A percentile compares a stretch with the other conserved stretches of the same genome.
Conservation (phyloP, 768 basidiomycete genomes). For the Saitozyma podzolica region DNA sequence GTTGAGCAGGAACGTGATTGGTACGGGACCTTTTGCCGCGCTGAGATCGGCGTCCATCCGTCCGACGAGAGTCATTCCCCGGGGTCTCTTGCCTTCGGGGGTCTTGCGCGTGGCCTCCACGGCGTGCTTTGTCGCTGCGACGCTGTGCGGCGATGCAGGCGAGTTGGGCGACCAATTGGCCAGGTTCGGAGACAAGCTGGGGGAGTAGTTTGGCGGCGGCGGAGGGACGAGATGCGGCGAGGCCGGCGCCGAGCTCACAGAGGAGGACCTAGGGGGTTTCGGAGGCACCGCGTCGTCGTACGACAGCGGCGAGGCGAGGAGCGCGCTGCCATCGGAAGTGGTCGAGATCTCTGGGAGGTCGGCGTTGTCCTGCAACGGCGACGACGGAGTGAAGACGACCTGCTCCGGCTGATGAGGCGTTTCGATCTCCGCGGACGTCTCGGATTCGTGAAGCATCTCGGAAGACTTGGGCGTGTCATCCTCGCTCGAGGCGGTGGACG, state of each 20-base stretch:
- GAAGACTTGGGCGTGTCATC: too few relatives aligned
- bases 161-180: constrained; percentile 25
- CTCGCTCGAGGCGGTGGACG: too few relatives aligned
- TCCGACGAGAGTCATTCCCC: constrained; percentile 45
- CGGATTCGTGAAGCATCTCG: background rate
- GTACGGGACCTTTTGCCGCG: constrained; percentile 44
- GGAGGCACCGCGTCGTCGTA: too few relatives aligned
- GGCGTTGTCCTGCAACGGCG: too few relatives aligned
- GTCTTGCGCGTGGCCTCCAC: constrained; percentile 33
- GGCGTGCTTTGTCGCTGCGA: constrained; percentile 37
- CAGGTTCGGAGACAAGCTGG: background rate
- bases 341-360: too few relatives aligned
- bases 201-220: constrained; percentile 1
- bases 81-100: constrained; percentile 21
- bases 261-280: background rate
- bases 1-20: constrained; percentile 40
- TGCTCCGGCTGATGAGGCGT: constrained; percentile 5
- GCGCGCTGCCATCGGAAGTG: too few relatives aligned
- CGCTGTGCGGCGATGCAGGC: constrained; percentile 37
- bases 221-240: constrained; percentile 10
- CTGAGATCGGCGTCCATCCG: constrained; percentile 46
- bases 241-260: too few relatives aligned
- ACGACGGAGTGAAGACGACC: background rate
- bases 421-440: constrained; percentile 1
- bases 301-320: too few relatives aligned